phyloP scores from a whole-genome alignment of 2,329 filamentous ascomycete genomes.

The Diaporthe caulivora region DNA sequence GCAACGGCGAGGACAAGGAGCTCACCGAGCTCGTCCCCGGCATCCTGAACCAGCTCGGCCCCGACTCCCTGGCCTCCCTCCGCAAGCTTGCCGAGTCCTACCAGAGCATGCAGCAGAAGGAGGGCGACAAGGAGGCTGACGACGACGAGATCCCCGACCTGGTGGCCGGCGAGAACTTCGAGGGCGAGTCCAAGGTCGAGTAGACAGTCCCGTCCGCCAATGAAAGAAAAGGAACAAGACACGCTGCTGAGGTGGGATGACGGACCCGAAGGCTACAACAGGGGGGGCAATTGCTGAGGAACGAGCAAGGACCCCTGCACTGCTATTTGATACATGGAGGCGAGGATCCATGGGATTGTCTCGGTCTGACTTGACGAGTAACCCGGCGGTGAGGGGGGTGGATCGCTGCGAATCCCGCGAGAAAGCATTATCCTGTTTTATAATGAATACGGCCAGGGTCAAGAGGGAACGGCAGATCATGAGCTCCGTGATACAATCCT shows the following conservation, averaged over 20 bases:
- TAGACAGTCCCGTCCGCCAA: slow-evolving; percentile 59
- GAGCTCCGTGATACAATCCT: slow-evolving; percentile 32
- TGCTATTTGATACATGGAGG: slow-evolving; percentile 30
- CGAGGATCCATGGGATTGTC: slow-evolving; percentile 29
- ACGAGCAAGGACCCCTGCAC: slow-evolving; percentile 15
- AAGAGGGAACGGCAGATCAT: slow-evolving; percentile 37
- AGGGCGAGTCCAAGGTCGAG: slow-evolving; percentile 89
- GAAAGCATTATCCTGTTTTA: slow-evolving; percentile 36
- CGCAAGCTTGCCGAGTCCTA: slow-evolving; percentile 99
- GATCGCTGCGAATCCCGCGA: slow-evolving; percentile 25
- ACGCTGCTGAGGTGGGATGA: slow-evolving; percentile 33
- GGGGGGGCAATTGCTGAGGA: slow-evolving; percentile 5
- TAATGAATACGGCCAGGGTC: slow-evolving; percentile 39
- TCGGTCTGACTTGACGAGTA: slow-evolving; percentile 9
- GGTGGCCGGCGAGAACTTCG: slow-evolving; percentile 95
- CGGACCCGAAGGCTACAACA: slow-evolving; percentile 32
- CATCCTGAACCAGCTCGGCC: slow-evolving; percentile 99
- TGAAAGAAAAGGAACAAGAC: slow-evolving; percentile 11
- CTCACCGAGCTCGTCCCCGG: slow-evolving; percentile 99
- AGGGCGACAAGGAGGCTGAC: slow-evolving; percentile 80
- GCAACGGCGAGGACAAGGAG: slow-evolving; percentile 99
- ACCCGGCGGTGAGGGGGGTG: slow-evolving; percentile 1
- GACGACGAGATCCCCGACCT: slow-evolving; percentile 98
- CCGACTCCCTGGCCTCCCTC: slow-evolving; percentile 96
- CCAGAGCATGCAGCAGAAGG: slow-evolving; percentile 98